Base-by-base conservation (phyloP, 805 yeast genomes). In the Spencermartinsiella europaea region DNA sequence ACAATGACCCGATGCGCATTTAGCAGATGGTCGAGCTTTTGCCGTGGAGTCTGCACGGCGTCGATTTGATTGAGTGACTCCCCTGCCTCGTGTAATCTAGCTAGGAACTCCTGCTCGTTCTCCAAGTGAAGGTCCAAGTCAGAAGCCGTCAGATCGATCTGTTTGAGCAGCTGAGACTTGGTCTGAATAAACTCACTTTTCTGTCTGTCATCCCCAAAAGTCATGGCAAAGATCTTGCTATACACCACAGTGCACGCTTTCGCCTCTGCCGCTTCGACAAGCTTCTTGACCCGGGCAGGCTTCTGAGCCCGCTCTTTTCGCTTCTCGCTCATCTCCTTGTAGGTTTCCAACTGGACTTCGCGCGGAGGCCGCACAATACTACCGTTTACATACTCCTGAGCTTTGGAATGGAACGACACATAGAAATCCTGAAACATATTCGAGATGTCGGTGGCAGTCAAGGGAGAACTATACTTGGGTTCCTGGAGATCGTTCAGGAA, bases 341-440 rank as follows among this genome's bases (percentile, higher is more conserved):
- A 56, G 10, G 67, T 56, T 44, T 62, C 62, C 57, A 64, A 55
- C 46, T 62, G 71, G 15, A 58, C 61, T 19, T 56, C 63, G 20
- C 54, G 45, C 12, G 57, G 53, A 34, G 60, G 56, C 20, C 60
- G 61, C 46, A 53, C 49, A 2, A 56, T 41, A 10, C 48, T 33
- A 14, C 51, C 54, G 5, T 52, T 38, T n/a, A 53, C 38, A 43
- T 53, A 53, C 3, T 51, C 54, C 19, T 58, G 58, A 5, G 64
- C 60, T 40, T 59, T 52, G 19, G 47, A 50, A 21, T 59, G 59
- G 36, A 65, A 59, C 33, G 61, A 51, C 14, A 36, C 44, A 45
- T 70, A 70, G 49, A 71, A 70, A 34, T 64, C 64, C 55, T 70
- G 74, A 48, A 67, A 70, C 20, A 70, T 54, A 45, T 57, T 57